Evolutionary conservation across 345 rosid species (phyloP).

Genomic region (Cochlearia excelsa): DNA sequence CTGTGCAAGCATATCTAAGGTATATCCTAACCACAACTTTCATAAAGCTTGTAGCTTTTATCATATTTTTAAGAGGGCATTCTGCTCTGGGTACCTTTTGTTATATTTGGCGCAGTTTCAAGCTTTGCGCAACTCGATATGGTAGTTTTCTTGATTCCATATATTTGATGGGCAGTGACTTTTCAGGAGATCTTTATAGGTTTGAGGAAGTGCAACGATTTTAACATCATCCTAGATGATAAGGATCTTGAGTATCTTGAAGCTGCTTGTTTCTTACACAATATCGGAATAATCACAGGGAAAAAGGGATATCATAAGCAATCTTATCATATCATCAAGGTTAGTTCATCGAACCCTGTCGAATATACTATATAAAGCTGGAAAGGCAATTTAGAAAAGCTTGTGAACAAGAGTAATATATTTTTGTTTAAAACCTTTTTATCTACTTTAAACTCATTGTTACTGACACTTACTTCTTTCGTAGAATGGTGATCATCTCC

Average conservation of each 20-base stretch:
- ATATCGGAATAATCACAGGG: slow-evolving; percentile 50
- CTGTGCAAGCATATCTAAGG: slow-evolving; percentile 60
- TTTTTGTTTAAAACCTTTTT: neutral
- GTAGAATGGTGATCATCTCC: slow-evolving; percentile 60
- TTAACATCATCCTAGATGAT: slow-evolving; percentile 36
- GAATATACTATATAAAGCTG: neutral
- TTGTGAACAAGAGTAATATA: slow-evolving; percentile 6
- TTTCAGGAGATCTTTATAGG: slow-evolving; percentile 60
- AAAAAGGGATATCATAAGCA: slow-evolving; percentile 76
- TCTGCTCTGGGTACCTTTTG: neutral
- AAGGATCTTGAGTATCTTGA: slow-evolving; percentile 66
- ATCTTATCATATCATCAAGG: slow-evolving; percentile 59
- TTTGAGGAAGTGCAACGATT: slow-evolving; percentile 43
- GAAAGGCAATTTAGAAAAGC: slow-evolving; percentile 15
- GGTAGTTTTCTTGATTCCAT: slow-evolving; percentile 4
- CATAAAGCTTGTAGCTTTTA: neutral
- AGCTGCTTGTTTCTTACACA: slow-evolving; percentile 79
- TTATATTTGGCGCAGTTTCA: neutral
- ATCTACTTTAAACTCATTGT: slow-evolving; percentile 1
- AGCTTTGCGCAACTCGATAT: slow-evolving; percentile 10
- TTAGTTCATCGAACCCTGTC: slow-evolving; percentile 28
- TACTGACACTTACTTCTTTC: slow-evolving; percentile 25
- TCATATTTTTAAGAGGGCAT: neutral
- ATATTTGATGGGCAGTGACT: slow-evolving; percentile 28
- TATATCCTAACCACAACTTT: slow-evolving; percentile 22